These are phyloP conservation scores for Tephrocybe sp. DNA, from an alignment of 768 basidiomycete species.

Conservation along the genomic window DNA sequence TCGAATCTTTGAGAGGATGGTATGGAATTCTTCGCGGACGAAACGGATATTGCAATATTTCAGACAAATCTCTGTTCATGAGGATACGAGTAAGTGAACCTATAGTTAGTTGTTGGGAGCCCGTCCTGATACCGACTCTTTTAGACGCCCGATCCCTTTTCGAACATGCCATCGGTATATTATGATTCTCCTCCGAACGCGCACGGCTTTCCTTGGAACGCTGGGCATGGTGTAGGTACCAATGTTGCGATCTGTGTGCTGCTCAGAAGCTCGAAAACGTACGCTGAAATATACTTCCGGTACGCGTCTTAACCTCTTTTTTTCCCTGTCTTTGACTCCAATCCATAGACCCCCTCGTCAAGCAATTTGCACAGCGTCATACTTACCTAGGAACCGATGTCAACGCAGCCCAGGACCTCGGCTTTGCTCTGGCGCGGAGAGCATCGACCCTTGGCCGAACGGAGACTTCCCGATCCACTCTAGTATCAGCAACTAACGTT, in stretches of 20 bases:
- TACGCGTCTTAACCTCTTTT: slow-evolving; percentile 35
- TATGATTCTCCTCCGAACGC: slow-evolving; percentile 72
- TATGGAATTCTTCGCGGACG: slow-evolving; percentile 76
- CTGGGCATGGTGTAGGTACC: slow-evolving; percentile 94
- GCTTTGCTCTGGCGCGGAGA: slow-evolving; percentile 59
- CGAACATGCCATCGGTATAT: slow-evolving; percentile 79
- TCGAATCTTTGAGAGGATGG: slow-evolving; percentile 94
- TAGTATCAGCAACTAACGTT: no score
- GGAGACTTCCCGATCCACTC: no score
- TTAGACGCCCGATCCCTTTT: slow-evolving; percentile 94
- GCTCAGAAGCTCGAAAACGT: slow-evolving; percentile 87
- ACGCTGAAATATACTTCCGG: slow-evolving; percentile 85
- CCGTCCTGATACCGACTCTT: not conserved
- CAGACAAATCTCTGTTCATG: slow-evolving; percentile 88
- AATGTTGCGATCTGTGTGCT: slow-evolving; percentile 88
- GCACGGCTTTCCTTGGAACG: slow-evolving; percentile 91
- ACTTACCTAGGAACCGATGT: slow-evolving; percentile 82
- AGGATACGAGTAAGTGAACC: slow-evolving; percentile 78
- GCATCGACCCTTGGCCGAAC: slow-evolving; percentile 25
- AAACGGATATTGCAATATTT: slow-evolving; percentile 87
- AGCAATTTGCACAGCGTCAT: slow-evolving; percentile 86
- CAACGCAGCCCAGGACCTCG: slow-evolving; percentile 86
- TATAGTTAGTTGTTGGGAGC: not conserved
- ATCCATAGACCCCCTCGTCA: slow-evolving; percentile 76
- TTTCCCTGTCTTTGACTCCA: not conserved